A percentile compares a stretch with the other conserved stretches of the same genome.
Conservation (phyloP, 805 yeast species). For the Candida vaughaniae region DNA sequence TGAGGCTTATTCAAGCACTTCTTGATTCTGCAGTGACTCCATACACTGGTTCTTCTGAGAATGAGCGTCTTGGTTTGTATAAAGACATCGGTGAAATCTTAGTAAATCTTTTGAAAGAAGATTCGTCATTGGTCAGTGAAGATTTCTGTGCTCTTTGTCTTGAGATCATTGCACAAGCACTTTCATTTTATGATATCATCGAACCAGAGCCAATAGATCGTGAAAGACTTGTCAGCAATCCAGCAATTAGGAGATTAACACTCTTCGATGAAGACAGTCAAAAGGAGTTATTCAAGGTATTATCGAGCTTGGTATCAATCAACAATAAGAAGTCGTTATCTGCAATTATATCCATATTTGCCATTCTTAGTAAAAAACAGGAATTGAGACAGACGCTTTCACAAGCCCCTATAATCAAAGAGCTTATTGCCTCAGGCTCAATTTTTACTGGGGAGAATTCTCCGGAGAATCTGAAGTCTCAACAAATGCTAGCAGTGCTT, state of each 20-base stretch:
- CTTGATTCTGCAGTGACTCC: constrained; percentile 2
- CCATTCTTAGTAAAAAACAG: constrained; percentile 44
- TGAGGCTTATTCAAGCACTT: constrained; percentile 3
- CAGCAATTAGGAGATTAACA: neutral
- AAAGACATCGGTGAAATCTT: neutral
- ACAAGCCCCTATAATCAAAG: constrained; percentile 45
- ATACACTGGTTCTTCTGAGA: neutral
- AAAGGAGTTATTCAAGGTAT: constrained; percentile 1
- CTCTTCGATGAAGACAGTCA: neutral
- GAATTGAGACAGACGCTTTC: constrained; percentile 40
- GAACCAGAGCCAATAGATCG: constrained; percentile 25
- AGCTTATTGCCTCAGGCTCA: constrained; percentile 45
- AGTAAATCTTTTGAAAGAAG: constrained; percentile 13
- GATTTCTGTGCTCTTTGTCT: constrained; percentile 63
- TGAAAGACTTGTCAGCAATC: constrained; percentile 1
- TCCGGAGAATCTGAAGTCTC: constrained; percentile 14
- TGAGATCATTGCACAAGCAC: constrained; percentile 51
- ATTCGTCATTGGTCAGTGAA: constrained; percentile 21
- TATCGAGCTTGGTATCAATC: neutral
- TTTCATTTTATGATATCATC: constrained; percentile 55
- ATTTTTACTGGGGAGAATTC: constrained; percentile 20
- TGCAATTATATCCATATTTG: neutral
- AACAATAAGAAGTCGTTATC: constrained; percentile 1
- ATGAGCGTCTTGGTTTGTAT: neutral
- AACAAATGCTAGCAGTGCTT: constrained; percentile 39